A percentile compares a stretch with the other conserved stretches of the same genome.
phyloP scores from a whole-genome alignment of 108 stramenopile species.

The Cylindrotheca closterium region DNA sequence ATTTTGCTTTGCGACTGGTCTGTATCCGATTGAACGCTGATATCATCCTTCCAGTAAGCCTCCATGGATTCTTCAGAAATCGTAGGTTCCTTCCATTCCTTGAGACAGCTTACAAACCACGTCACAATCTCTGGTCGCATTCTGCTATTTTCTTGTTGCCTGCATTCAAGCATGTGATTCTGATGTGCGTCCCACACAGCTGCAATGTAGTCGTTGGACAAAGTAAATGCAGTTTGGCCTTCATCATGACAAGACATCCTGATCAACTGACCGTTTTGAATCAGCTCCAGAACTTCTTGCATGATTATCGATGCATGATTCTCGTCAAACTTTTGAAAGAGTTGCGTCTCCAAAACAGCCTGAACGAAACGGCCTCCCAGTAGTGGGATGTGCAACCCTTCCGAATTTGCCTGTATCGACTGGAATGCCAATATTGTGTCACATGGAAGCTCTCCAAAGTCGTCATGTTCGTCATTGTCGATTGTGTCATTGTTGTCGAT shows the following conservation, averaged over 20 bases:
- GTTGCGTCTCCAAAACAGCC: slow-evolving; percentile 19
- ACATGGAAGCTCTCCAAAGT: slow-evolving; percentile 16
- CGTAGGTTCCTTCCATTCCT: slow-evolving; percentile 14
- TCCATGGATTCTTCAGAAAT: slow-evolving; percentile 14
- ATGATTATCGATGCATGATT: slow-evolving; percentile 16
- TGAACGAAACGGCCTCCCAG: slow-evolving; percentile 5
- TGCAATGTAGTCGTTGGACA: slow-evolving; percentile 16
- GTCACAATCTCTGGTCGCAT: slow-evolving; percentile 1
- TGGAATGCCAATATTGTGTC: slow-evolving; percentile 27
- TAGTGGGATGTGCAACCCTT: slow-evolving; percentile 23
- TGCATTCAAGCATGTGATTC: background rate
- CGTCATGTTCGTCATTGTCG: background rate
- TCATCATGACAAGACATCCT: slow-evolving; percentile 27
- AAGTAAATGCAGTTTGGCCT: slow-evolving; percentile 1
- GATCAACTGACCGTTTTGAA: slow-evolving; percentile 10
- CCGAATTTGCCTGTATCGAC: slow-evolving; percentile 2
- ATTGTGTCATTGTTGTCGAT: background rate
- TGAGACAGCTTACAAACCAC: slow-evolving; percentile 24
- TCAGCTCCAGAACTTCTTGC: slow-evolving; percentile 13
- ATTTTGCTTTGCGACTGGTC: background rate
- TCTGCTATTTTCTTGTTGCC: background rate
- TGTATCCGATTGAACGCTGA: too few relatives aligned
- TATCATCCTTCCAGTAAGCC: slow-evolving; percentile 13
- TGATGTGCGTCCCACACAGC: slow-evolving; percentile 33
- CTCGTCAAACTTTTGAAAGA: slow-evolving; percentile 20